phyloP scores from a whole-genome alignment of 176 grass and related monocot species.

The Zoysia japonica region DNA sequence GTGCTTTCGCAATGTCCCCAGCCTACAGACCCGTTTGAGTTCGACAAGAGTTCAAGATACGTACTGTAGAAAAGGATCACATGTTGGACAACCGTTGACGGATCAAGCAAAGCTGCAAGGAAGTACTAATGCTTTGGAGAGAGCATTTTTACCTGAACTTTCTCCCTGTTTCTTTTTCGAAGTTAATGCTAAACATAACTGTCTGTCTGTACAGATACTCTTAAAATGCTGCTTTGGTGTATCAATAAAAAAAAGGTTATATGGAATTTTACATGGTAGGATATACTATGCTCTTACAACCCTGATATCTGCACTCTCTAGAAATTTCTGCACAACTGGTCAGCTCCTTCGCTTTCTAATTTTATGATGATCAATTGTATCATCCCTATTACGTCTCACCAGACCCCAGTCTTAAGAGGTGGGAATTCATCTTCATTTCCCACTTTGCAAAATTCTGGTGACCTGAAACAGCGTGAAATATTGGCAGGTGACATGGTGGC shows the following conservation, averaged over 20 bases:
- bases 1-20: no score
- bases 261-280: constrained; percentile 26
- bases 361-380: constrained; percentile 31
- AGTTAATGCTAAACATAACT: constrained; percentile 16
- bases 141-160: not conserved
- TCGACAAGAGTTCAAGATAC: no score
- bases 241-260: constrained; percentile 10
- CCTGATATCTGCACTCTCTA: constrained; percentile 14
- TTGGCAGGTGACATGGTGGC: constrained; percentile 70
- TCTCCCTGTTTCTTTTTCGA: not conserved
- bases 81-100: not conserved
- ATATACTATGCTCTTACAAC: constrained; percentile 27
- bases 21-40: no score
- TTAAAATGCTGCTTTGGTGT: constrained; percentile 17
- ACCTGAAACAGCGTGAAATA: constrained; percentile 42
- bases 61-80: no score
- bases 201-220: constrained; percentile 18
- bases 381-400: constrained; percentile 38
- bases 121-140: not conserved
- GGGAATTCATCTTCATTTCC: constrained; percentile 72
- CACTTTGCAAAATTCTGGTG: constrained; percentile 44
- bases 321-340: constrained; percentile 45
- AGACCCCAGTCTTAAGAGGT: constrained; percentile 47
- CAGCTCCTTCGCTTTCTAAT: constrained; percentile 37
- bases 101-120: not conserved